phyloP scores from a whole-genome alignment of 176 grass and related monocot genomes.

The Cenchrus fungigraminus region DNA sequence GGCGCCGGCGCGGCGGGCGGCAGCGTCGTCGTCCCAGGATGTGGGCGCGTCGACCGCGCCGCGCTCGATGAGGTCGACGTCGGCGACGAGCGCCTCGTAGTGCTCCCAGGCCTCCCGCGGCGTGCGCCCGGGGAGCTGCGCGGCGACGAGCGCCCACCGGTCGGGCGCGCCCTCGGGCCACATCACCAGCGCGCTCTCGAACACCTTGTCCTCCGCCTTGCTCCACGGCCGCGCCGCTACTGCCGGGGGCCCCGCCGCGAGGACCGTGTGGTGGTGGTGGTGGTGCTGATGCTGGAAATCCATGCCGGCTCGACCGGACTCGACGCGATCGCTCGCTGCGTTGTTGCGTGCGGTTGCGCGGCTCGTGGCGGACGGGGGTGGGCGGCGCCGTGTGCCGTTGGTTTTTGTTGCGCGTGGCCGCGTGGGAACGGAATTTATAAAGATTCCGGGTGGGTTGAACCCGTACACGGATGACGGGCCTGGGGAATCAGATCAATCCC shows the following conservation, averaged over 20 bases:
- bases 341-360: constrained; percentile 25
- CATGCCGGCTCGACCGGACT: constrained; percentile 24
- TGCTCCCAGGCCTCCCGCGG: constrained; percentile 60
- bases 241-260: background rate
- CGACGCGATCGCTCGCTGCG: constrained; percentile 16
- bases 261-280: background rate
- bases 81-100: constrained; percentile 73
- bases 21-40: constrained; percentile 44
- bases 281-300: constrained; percentile 17
- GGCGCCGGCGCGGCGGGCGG: constrained; percentile 12
- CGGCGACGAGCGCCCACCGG: constrained; percentile 68
- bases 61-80: constrained; percentile 76
- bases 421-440: constrained; percentile 48
- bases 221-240: constrained; percentile 48
- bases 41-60: constrained; percentile 60
- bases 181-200: constrained; percentile 75
- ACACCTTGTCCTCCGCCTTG: constrained; percentile 84
- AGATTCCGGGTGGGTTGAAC: background rate
- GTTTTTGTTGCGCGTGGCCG: constrained; percentile 39
- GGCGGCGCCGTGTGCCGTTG: constrained; percentile 50
- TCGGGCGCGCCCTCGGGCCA: constrained; percentile 64
- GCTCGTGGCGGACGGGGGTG: background rate
- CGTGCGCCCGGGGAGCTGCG: constrained; percentile 55
- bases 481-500: constrained; percentile 5
- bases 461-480: background rate